Evolutionary conservation across 306 rosid genomes (phyloP).

Genomic region (Pyrus bretschneideri): DNA sequence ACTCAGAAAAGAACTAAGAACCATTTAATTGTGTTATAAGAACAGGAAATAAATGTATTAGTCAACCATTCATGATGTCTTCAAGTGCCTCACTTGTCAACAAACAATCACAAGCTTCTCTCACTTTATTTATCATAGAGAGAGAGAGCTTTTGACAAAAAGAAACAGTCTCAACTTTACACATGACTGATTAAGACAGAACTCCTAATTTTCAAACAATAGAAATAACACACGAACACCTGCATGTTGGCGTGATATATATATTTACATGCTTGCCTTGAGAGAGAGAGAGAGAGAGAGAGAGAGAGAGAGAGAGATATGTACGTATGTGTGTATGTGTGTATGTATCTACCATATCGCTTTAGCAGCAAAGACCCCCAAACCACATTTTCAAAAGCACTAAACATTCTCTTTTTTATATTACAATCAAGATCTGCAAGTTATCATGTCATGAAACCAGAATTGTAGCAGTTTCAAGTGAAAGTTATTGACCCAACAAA

Average conservation of each 20-base stretch:
- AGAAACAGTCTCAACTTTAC: neutral
- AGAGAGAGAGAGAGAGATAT: neutral
- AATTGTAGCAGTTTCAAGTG: neutral
- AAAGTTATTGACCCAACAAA: too few relatives aligned
- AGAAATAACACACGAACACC: too few relatives aligned
- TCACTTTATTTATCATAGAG: neutral
- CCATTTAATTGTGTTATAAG: neutral
- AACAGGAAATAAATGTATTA: neutral
- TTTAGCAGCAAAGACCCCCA: neutral
- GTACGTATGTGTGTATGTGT: neutral
- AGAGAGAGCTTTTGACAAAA: neutral
- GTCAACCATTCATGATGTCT: neutral
- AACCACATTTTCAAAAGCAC: neutral
- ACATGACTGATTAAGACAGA: neutral
- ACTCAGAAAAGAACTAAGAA: neutral
- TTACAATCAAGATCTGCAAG: neutral
- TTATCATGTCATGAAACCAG: neutral
- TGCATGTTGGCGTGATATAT: too few relatives aligned
- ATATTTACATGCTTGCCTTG: neutral
- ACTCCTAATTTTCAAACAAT: neutral
- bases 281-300: too few relatives aligned
- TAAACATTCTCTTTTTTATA: neutral
- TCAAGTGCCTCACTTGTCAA: neutral
- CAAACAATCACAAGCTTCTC: neutral
- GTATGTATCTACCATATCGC: neutral